Base-by-base conservation (phyloP, 2,329 filamentous ascomycete genomes). In the Fusarium foetens region DNA sequence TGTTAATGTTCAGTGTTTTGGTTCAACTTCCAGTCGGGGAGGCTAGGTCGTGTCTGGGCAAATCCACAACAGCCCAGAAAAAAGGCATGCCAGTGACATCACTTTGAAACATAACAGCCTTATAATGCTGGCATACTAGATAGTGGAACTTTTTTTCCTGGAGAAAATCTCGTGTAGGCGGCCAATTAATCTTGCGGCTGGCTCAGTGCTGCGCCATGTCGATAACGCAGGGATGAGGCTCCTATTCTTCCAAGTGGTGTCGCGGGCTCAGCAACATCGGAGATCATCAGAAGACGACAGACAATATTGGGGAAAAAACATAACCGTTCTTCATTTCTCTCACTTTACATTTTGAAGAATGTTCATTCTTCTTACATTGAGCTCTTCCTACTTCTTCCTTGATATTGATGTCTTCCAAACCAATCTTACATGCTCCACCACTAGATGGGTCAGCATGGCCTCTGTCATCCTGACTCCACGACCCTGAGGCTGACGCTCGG, bases 301-400 rank as follows among this genome's bases (percentile, higher is more conserved):
- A n/a, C 13, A 1, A 17, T n/a, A 8, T 13, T n/a, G 11, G 6
- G 12, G 7, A 13, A 21, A 9, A 12, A 9, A 3, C 7, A 6
- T 9, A 11, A 6, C 5, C 6, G 8, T 21, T 11, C 3, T 17
- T 29, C 2, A 2, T 19, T 19, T 29, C 33, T n/a, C 25, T 6
- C 3, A 13, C 4, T 17, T 8, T 12, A 6, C 5, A n/a, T 3
- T 7, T 41, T 6, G 2, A 9, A 29, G 8, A 8, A 14, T 2
- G 2, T 6, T 23, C 6, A 6, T 1, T 12, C 14, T 19, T 8
- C n/a, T 23, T 11, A 9, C 1, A 25, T 21, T 9, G 7, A n/a
- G 19, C 25, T 19, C 3, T 23, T 17, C 5, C 10, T 10, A 5
- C 0, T 13, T 33, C 5, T 21, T 5, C 12, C 1, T 21, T 17